Percentiles rank a stretch among this genome's conserved stretches.
These are phyloP conservation scores for Rosa persica DNA, from an alignment of 306 rosid genomes.

Conservation along the genomic window DNA sequence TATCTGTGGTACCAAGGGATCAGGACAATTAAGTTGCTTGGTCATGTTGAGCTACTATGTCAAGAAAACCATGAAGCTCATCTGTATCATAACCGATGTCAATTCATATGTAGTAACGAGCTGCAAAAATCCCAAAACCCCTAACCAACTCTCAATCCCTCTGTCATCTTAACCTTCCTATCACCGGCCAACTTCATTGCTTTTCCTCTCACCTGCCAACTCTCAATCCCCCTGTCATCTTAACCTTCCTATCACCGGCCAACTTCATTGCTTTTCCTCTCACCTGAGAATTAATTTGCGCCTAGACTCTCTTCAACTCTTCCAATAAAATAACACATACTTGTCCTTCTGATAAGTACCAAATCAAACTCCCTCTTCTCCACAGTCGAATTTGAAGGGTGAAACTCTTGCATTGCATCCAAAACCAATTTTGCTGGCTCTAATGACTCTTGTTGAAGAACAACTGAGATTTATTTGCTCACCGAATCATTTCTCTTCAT, in stretches of 20 bases:
- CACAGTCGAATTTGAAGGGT: constrained; percentile 24
- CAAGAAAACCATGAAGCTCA: constrained; percentile 29
- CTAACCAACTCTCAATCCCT: constrained; percentile 23
- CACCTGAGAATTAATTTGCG: constrained; percentile 29
- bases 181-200: constrained; percentile 39
- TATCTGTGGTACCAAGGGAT: neutral
- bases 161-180: constrained; percentile 39
- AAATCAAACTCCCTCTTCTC: constrained; percentile 17
- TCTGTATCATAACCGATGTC: constrained; percentile 30
- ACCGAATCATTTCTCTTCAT: constrained; percentile 31
- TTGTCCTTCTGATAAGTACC: constrained; percentile 28
- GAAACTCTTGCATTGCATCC: constrained; percentile 44
- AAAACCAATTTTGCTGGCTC: constrained; percentile 47
- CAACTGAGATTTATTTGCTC: constrained; percentile 10
- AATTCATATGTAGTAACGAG: constrained; percentile 39
- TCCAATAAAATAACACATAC: constrained; percentile 38
- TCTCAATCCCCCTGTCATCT: constrained; percentile 17
- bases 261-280: constrained; percentile 39
- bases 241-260: constrained; percentile 43
- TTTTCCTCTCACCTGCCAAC: constrained; percentile 31
- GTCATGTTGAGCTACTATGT: constrained; percentile 29
- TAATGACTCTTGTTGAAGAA: constrained; percentile 28
- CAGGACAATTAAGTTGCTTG: constrained; percentile 15
- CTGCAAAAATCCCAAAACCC: constrained; percentile 43
- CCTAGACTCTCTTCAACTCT: constrained; percentile 31